A percentile compares a stretch with the other conserved stretches of the same genome.
Conservation (phyloP, 768 basidiomycete genomes). For the Psilocybe subaeruginosa region DNA sequence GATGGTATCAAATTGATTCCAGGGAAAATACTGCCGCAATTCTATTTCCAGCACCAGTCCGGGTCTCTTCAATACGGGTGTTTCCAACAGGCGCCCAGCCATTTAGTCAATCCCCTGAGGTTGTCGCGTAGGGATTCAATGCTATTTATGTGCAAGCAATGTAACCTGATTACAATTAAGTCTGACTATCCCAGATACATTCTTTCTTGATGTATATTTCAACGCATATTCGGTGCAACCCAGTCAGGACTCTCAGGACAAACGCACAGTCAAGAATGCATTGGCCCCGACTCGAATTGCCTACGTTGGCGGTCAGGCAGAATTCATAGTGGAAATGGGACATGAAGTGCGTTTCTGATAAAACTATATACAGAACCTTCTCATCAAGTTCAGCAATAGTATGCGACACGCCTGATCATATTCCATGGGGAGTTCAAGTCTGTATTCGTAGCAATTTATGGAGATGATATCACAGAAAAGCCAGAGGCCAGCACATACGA, state of each 20-base stretch:
- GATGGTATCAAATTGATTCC: conserved; percentile 70
- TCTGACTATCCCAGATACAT: conserved; percentile 70
- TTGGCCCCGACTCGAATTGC: conserved; percentile 73
- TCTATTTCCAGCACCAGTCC: conserved; percentile 70
- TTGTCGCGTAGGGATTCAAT: conserved; percentile 56
- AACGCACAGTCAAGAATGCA: conserved; percentile 68
- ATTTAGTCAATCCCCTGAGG: conserved; percentile 60
- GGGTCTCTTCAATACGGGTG: conserved; percentile 67
- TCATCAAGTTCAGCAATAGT: conserved; percentile 37
- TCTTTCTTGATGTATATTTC: conserved; percentile 76
- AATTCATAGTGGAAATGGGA: conserved; percentile 74
- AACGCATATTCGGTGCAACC: conserved; percentile 62
- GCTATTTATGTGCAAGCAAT: neutral
- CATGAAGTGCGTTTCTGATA: conserved; percentile 50
- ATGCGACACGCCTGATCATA: conserved; percentile 78
- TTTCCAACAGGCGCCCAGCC: conserved; percentile 70
- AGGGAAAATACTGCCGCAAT: conserved; percentile 66
- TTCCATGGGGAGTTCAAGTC: conserved; percentile 73
- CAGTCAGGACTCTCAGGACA: conserved; percentile 50
- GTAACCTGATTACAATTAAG: conserved; percentile 34
- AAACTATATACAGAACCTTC: neutral
- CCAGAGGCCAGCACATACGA: conserved; percentile 41
- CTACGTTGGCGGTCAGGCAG: conserved; percentile 68
- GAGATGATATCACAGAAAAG: conserved; percentile 51
- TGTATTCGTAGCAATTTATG: conserved; percentile 67